Conservation (phyloP, 768 basidiomycete genomes). For the Obba rivulosa region DNA sequence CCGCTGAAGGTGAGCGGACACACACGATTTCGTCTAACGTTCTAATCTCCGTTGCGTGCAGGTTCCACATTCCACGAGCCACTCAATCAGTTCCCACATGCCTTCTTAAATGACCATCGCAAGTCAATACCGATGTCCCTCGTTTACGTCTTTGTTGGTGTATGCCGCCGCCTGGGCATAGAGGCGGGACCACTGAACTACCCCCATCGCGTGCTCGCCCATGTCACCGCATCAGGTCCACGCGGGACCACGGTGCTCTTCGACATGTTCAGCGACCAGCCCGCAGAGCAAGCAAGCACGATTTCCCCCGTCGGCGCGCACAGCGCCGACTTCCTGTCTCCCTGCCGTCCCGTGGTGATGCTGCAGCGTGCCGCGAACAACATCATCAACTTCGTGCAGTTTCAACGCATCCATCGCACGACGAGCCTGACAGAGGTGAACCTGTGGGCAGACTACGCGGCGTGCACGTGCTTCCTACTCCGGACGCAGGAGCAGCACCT, state of each 20-base stretch:
- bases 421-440: neutral
- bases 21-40: neutral
- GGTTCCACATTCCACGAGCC: constrained; percentile 37
- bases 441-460: constrained; percentile 17
- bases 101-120: constrained; percentile 45
- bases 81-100: constrained; percentile 55
- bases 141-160: constrained; percentile 50
- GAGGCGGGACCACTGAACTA: constrained; percentile 50
- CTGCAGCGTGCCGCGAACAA: constrained; percentile 10
- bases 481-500: constrained; percentile 10
- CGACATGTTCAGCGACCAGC: constrained; percentile 32
- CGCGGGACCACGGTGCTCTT: constrained; percentile 34
- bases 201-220: constrained; percentile 49
- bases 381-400: constrained; percentile 6
- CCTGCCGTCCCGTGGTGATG: constrained; percentile 2
- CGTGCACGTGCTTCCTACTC: constrained; percentile 11
- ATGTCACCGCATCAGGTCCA: constrained; percentile 37
- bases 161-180: constrained; percentile 48
- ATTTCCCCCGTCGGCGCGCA: constrained; percentile 6
- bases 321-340: constrained; percentile 12
- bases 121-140: constrained; percentile 55
- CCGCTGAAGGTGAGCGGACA: constrained; percentile 33
- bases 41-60: constrained; percentile 13
- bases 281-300: constrained; percentile 9
- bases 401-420: neutral